A percentile compares a stretch with the other conserved stretches of the same genome.
Conservation (phyloP, 345 rosid genomes). For the Syzygium grande region DNA sequence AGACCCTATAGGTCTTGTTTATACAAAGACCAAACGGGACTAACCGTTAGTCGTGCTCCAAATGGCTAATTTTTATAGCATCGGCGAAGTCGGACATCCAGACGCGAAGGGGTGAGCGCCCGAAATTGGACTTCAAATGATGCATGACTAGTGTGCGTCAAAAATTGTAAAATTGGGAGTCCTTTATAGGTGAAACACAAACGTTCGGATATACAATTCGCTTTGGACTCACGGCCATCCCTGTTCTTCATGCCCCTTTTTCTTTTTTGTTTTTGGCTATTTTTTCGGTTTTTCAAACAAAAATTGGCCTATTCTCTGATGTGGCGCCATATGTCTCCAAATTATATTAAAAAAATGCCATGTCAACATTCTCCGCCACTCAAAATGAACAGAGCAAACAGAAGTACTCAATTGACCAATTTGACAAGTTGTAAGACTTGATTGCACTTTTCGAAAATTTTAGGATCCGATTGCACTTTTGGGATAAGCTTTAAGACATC, state of each 20-base stretch:
- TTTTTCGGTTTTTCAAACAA: background rate
- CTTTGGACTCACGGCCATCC: background rate
- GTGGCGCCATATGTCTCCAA: background rate
- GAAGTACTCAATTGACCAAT: background rate
- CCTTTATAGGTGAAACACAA: background rate
- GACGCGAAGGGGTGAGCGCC: background rate
- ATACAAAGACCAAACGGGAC: background rate
- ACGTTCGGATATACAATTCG: background rate
- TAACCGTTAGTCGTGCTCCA: background rate
- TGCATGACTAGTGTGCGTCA: no score
- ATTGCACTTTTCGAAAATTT: background rate
- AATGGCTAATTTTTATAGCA: background rate
- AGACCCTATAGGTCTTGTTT: background rate
- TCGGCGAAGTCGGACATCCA: background rate
- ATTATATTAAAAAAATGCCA: background rate
- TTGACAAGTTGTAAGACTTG: background rate
- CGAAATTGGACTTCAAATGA: no score
- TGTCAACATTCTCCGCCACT: accelerated
- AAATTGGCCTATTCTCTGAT: background rate
- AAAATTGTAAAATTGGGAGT: background rate
- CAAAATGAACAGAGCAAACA: background rate
- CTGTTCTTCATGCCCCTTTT: background rate
- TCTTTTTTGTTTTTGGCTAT: background rate
- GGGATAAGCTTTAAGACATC: background rate
- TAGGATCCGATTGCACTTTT: background rate